These are phyloP conservation scores for Tetrahymena malaccensis DNA, from an alignment of 73 alveolate genomes.

Conservation along the genomic window DNA sequence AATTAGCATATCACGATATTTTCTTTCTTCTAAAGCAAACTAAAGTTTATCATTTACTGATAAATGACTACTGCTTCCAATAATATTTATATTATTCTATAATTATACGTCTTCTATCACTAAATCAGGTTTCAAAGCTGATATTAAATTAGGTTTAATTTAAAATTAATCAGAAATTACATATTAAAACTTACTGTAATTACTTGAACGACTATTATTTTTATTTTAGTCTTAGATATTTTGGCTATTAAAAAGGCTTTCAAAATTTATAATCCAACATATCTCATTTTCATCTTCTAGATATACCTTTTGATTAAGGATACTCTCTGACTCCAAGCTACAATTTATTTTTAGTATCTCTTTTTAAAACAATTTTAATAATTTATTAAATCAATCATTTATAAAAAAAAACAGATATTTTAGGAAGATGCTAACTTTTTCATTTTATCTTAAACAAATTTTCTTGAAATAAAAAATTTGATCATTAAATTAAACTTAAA, in stretches of 20 bases:
- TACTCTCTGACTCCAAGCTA: not conserved
- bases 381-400: too few species aligned
- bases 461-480: too few species aligned
- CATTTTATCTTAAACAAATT: too few species aligned
- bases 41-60: not conserved
- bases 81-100: too few species aligned
- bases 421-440: too few species aligned
- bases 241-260: not conserved
- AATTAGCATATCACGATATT: not conserved
- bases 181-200: not conserved
- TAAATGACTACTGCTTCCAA: not conserved
- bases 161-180: too few species aligned
- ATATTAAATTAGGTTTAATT: too few species aligned
- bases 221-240: not conserved
- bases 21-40: not conserved
- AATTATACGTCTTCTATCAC: not conserved
- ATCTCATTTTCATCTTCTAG: not conserved
- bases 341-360: not conserved
- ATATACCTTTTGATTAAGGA: not conserved
- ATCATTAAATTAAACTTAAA: too few species aligned
- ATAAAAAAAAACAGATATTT: too few species aligned
- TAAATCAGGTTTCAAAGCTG: not conserved
- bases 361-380: not conserved
- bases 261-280: not conserved
- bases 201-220: not conserved